Base-by-base conservation (phyloP, 192 early-diverging fungal genomes). In the Mortierella claussenii region DNA sequence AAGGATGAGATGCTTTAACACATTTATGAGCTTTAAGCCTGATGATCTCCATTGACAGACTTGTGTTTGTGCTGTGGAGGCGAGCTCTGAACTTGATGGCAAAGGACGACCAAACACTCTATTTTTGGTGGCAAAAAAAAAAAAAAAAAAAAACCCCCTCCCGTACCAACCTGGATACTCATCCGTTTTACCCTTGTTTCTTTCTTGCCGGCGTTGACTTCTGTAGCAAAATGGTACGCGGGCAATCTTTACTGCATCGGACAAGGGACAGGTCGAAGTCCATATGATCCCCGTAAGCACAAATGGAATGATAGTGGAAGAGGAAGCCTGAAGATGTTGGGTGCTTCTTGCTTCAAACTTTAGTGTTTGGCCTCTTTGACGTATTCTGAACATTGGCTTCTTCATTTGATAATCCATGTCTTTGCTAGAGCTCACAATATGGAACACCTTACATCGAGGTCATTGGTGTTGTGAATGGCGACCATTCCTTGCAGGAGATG, bases 181-280 rank as follows among this genome's bases (percentile, higher is more conserved):
- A n/a, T n/a, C n/a, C n/a, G n/a, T n/a, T 17, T 32, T 28, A 13
- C 28, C 30, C 30, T 21, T 12, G 15, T 28, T 30, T 6, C 4
- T 18, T 49, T 49, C 23, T 24, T 12, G 5, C 4, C 21, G 5
- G n/a, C 44, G 3, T 28, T 18, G 28, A 7, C 18, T 7, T 53
- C 17, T 3, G 18, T 57, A 71, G 69, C 59, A 71, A 63, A 71
- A 71, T 28, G 69, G 69, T 3, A 32, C 59, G 27, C 17, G 24
- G 4, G 69, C 69, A 20, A 1, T 62, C 34, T 42, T 71, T 23
- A 12, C 44, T 6, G 69, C 69, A 33, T 49, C 51, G 0, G 69
- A 71, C 37, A 55, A 71, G 12, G 69, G 69, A 32, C 69, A 63
- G 17, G 69, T 71, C 46, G 52, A 63, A 4, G 30, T 71, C 36